These are phyloP conservation scores for Candida ipomoeae DNA, from an alignment of 805 yeast genomes.

Conservation along the genomic window DNA sequence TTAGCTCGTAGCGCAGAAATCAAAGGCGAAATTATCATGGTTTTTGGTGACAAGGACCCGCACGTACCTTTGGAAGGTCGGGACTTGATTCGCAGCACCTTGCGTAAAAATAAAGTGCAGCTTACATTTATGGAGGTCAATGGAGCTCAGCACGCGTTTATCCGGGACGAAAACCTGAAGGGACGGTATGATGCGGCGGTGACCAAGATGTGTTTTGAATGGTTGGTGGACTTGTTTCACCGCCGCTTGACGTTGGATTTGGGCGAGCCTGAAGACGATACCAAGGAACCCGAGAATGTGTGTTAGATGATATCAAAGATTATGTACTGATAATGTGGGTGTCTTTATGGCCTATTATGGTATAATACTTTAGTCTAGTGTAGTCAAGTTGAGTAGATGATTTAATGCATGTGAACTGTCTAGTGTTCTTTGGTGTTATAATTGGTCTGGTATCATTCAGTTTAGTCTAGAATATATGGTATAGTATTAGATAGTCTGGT, in stretches of 20 bases:
- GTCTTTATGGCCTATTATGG: too few relatives aligned
- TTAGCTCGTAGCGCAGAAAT: constrained; percentile 53
- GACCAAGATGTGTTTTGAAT: constrained; percentile 61
- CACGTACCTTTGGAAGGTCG: constrained; percentile 79
- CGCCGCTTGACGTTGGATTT: constrained; percentile 62
- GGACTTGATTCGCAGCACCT: constrained; percentile 58
- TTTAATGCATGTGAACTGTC: too few relatives aligned
- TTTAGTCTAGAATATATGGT: too few relatives aligned
- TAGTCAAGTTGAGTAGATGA: too few relatives aligned
- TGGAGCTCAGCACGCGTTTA: constrained; percentile 82
- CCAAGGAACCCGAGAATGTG: constrained; percentile 53
- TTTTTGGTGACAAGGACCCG: constrained; percentile 74
- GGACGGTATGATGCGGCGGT: constrained; percentile 82
- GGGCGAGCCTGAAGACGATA: constrained; percentile 57
- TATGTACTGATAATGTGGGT: too few relatives aligned
- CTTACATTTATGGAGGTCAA: constrained; percentile 71
- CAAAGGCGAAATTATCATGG: constrained; percentile 57
- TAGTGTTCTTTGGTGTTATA: too few relatives aligned
- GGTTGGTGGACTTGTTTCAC: constrained; percentile 67
- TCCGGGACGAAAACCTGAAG: constrained; percentile 72
- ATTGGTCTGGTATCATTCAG: too few relatives aligned
- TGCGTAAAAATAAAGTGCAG: constrained; percentile 56
- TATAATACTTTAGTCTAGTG: too few relatives aligned
- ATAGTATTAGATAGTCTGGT: too few relatives aligned
- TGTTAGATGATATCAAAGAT: constrained; percentile 37